Conservation (phyloP, 2,329 filamentous ascomycete species). For the Botrytis porri region DNA sequence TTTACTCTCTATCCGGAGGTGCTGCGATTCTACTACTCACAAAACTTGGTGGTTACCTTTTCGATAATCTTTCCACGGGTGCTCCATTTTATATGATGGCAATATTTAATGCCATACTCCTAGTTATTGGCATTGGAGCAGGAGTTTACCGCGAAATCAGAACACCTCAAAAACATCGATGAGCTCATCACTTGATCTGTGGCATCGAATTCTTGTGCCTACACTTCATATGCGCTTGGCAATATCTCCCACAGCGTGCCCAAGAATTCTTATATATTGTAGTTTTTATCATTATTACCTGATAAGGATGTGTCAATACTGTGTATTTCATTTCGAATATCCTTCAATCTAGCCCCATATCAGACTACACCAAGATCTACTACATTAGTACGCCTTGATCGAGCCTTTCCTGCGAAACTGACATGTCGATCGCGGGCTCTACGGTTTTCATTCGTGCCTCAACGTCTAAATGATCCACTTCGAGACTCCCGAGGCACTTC, state of each 20-base stretch:
- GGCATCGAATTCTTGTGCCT: not conserved
- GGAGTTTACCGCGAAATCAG: constrained; percentile 34
- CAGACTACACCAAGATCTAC: not conserved
- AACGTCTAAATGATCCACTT: not conserved
- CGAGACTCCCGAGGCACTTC: not conserved
- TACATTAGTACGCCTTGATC: not conserved
- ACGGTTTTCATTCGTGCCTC: not conserved
- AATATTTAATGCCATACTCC: constrained; percentile 72
- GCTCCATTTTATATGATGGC: constrained; percentile 96
- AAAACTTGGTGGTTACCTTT: constrained; percentile 83
- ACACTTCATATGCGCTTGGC: not conserved
- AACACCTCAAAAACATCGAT: constrained; percentile 19
- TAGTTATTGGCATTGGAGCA: constrained; percentile 46
- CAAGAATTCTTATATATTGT: not conserved
- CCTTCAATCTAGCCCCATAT: not conserved
- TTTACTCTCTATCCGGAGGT: constrained; percentile 89
- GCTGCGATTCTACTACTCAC: constrained; percentile 87
- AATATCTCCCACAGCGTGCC: not conserved
- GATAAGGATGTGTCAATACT: not conserved
- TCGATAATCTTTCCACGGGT: constrained; percentile 70
- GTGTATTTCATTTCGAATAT: not conserved
- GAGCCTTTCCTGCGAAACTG: not conserved
- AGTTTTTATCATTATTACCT: not conserved
- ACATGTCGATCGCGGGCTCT: not conserved
- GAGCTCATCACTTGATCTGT: not conserved